phyloP scores from a whole-genome alignment of 345 rosid genomes.

The Theobroma cacao region DNA sequence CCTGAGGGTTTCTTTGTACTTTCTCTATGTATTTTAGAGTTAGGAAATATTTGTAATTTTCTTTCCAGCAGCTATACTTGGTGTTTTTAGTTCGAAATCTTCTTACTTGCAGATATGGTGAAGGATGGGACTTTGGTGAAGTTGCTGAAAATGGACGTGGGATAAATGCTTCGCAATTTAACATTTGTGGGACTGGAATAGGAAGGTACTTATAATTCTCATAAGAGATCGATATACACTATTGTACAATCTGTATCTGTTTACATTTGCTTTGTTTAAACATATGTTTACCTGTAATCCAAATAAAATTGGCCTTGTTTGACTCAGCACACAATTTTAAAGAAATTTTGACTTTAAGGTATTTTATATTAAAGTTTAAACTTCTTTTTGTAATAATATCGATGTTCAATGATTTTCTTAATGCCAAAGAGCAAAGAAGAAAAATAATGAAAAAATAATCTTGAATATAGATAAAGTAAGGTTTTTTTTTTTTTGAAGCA shows the following conservation, averaged over 20 bases:
- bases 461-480: not conserved
- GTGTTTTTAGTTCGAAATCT: slow-evolving; percentile 3
- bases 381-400: not conserved
- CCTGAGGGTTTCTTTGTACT: not conserved
- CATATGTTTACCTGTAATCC: not conserved
- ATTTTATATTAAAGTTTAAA: not conserved
- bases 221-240: not conserved
- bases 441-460: not conserved
- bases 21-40: not conserved
- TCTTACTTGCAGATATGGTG: slow-evolving; percentile 71
- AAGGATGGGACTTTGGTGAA: slow-evolving; percentile 99
- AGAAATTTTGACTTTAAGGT: not conserved
- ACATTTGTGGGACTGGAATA: slow-evolving; percentile 76
- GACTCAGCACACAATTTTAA: not conserved
- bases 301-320: not conserved
- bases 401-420: not conserved
- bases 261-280: not conserved
- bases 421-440: not conserved
- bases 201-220: slow-evolving; percentile 58
- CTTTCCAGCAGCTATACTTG: slow-evolving; percentile 1
- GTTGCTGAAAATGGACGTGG: slow-evolving; percentile 96
- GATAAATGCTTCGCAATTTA: slow-evolving; percentile 79
- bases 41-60: not conserved
- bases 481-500: too few relatives aligned
- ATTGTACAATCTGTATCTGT: not conserved